These are phyloP conservation scores for Cyanidiococcus yangmingshanensis DNA, from an alignment of 23 red algal species.

Conservation along the genomic window DNA sequence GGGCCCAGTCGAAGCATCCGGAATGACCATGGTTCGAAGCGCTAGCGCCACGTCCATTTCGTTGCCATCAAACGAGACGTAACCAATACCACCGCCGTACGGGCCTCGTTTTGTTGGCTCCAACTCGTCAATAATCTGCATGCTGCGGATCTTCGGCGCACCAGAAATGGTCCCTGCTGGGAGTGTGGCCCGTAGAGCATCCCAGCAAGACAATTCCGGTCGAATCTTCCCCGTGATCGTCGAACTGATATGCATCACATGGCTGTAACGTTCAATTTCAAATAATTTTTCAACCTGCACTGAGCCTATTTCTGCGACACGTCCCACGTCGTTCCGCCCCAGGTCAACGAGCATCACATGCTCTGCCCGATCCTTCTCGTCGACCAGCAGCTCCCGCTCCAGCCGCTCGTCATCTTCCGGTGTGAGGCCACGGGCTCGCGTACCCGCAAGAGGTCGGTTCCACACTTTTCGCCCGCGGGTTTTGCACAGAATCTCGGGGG, in stretches of 20 bases:
- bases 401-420: constrained; percentile 70
- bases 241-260: constrained; percentile 97
- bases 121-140: constrained; percentile 97
- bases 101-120: constrained; percentile 87
- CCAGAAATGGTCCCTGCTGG: constrained; percentile 90
- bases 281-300: constrained; percentile 69
- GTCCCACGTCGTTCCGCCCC: constrained; percentile 92
- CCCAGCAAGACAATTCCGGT: constrained; percentile 73
- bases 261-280: constrained; percentile 87
- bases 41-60: constrained; percentile 97
- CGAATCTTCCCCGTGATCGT: constrained; percentile 69
- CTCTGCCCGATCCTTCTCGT: constrained; percentile 79
- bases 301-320: constrained; percentile 60
- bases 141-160: constrained; percentile 89
- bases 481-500: constrained; percentile 84
- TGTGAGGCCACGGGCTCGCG: constrained; percentile 56
- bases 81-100: constrained; percentile 98
- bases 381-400: constrained; percentile 66
- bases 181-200: constrained; percentile 78
- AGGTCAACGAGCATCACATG: constrained; percentile 99
- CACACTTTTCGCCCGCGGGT: constrained; percentile 53
- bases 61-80: constrained; percentile 82
- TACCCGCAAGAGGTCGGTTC: constrained; percentile 95
- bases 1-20: constrained; percentile 19
- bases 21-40: constrained; percentile 91